Conservation (phyloP, 2,329 filamentous ascomycete genomes). For the Nemania sp. region DNA sequence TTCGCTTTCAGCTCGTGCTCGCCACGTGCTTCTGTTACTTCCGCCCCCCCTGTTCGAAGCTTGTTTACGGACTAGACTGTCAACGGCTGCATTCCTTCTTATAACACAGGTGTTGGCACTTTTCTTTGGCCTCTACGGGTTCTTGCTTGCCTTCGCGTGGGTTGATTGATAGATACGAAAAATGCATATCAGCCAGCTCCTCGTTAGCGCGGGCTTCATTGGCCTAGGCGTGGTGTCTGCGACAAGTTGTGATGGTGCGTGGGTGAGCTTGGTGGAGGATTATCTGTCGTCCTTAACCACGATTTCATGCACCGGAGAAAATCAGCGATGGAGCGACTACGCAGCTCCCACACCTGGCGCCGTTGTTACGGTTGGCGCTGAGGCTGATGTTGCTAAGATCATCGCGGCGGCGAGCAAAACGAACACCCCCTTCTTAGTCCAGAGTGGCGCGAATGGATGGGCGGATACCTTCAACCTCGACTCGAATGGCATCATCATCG, state of each 20-base stretch:
- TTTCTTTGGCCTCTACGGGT: background rate
- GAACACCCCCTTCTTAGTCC: conserved; percentile 42
- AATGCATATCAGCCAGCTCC: conserved; percentile 22
- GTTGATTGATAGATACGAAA: background rate
- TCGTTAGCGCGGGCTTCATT: conserved; percentile 23
- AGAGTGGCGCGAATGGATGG: conserved; percentile 46
- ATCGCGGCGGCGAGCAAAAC: conserved; percentile 33
- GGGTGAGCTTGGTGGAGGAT: background rate
- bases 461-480: conserved; percentile 41
- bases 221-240: conserved; percentile 26
- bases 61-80: conserved; percentile 7
- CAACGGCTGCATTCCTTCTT: background rate
- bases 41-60: conserved; percentile 10
- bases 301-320: conserved; percentile 23
- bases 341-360: conserved; percentile 33
- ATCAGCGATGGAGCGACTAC: conserved; percentile 41
- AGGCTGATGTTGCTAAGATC: conserved; percentile 36
- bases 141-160: conserved; percentile 8
- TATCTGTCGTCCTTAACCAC: conserved; percentile 31
- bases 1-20: conserved; percentile 24
- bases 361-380: conserved; percentile 34
- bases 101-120: conserved; percentile 1
- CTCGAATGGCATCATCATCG: conserved; percentile 41
- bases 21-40: conserved; percentile 25
- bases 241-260: conserved; percentile 1